phyloP scores from a whole-genome alignment of 805 yeast genomes.

The Starmera dryadoides region DNA sequence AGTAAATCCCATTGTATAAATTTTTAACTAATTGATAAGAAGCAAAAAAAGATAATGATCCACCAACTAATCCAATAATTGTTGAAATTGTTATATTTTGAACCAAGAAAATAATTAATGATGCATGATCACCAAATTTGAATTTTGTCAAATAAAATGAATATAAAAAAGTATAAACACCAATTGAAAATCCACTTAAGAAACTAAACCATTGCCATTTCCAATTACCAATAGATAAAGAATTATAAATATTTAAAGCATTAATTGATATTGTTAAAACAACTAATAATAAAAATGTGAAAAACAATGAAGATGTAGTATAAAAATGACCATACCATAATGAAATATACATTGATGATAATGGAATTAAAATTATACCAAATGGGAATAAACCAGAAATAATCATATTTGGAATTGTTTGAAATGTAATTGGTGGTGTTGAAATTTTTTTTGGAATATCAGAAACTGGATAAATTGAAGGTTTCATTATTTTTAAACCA shows the following conservation, averaged over 20 bases:
- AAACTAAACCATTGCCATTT: constrained; percentile 23
- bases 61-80: constrained; percentile 18
- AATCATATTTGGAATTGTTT: constrained; percentile 16
- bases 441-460: constrained; percentile 17
- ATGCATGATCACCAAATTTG: constrained; percentile 21
- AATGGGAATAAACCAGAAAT: constrained; percentile 24
- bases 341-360: constrained; percentile 19
- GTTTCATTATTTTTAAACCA: constrained; percentile 7
- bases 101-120: constrained; percentile 15
- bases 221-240: constrained; percentile 22
- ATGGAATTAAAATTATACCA: constrained; percentile 18
- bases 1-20: constrained; percentile 10
- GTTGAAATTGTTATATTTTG: constrained; percentile 17
- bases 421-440: constrained; percentile 19
- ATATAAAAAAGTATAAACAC: constrained; percentile 18
- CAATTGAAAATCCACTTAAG: constrained; percentile 19
- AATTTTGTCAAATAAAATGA: constrained; percentile 18
- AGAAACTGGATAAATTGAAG: constrained; percentile 5
- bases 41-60: constrained; percentile 12
- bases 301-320: constrained; percentile 10
- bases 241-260: constrained; percentile 15
- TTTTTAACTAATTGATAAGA: constrained; percentile 13
- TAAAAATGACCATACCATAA: constrained; percentile 21
- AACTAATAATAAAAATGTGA: constrained; percentile 12
- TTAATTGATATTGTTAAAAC: constrained; percentile 11